These are phyloP conservation scores for Calonectria fujianensis DNA, from an alignment of 2,329 filamentous ascomycete species.

Conservation along the genomic window DNA sequence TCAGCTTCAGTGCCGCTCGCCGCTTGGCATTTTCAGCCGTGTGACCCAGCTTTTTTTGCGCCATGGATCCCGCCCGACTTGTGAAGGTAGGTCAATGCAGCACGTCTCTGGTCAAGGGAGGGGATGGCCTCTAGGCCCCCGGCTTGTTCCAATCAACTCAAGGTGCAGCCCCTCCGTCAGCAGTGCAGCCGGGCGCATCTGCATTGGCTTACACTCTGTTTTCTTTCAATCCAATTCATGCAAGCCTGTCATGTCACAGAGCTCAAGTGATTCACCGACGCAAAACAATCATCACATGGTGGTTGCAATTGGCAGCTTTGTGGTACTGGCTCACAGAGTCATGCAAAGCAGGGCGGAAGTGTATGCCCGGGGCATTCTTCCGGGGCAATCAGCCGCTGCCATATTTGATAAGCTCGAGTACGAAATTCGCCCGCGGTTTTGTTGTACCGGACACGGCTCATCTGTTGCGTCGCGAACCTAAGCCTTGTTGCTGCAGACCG, in stretches of 20 bases:
- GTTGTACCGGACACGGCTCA: neutral
- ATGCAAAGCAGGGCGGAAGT: constrained; percentile 19
- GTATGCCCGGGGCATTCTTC: constrained; percentile 3
- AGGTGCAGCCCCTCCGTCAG: neutral
- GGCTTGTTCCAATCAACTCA: neutral
- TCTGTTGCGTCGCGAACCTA: neutral
- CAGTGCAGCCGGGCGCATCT: constrained; percentile 1
- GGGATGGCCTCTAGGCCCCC: constrained; percentile 11
- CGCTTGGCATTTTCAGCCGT: neutral
- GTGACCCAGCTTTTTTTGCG: constrained; percentile 13
- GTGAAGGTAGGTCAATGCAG: constrained; percentile 20
- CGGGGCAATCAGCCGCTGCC: neutral
- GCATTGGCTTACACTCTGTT: neutral
- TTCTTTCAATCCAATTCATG: constrained; percentile 6
- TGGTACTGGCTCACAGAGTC: neutral
- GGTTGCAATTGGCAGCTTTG: neutral
- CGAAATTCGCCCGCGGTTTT: neutral
- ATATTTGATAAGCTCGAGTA: neutral
- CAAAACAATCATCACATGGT: neutral
- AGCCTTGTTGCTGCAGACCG: constrained; percentile 4
- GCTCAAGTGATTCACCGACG: constrained; percentile 11
- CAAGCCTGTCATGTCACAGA: constrained; percentile 15
- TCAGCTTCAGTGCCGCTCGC: neutral
- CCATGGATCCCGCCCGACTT: constrained; percentile 1
- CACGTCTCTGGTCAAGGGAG: neutral